phyloP scores from a whole-genome alignment of 805 yeast species.

The Metschnikowia baotianmanensis region DNA sequence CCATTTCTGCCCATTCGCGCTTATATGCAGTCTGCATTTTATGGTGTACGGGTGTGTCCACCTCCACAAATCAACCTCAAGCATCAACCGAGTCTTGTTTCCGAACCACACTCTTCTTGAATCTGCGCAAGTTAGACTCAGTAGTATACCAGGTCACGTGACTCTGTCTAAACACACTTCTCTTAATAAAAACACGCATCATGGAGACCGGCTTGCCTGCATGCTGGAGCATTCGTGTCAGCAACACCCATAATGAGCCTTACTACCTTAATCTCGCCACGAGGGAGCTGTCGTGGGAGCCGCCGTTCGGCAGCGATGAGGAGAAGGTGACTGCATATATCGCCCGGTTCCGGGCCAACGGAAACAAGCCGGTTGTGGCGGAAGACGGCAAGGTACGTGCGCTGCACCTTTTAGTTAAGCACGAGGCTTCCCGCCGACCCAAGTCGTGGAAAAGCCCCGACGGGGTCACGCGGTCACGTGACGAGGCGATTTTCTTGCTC shows the following conservation, averaged over 20 bases:
- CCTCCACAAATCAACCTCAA: neutral
- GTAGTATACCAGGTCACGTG: no score
- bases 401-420: slow-evolving; percentile 81
- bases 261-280: slow-evolving; percentile 74
- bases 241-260: slow-evolving; percentile 79
- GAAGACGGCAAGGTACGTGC: slow-evolving; percentile 65
- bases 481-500: slow-evolving; percentile 72
- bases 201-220: slow-evolving; percentile 73
- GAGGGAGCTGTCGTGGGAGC: slow-evolving; percentile 82
- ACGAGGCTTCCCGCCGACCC: slow-evolving; percentile 81
- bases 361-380: slow-evolving; percentile 30
- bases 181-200: neutral
- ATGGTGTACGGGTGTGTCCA: neutral
- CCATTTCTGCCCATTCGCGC: no score
- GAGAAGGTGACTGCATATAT: slow-evolving; percentile 58
- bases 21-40: no score
- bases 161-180: neutral
- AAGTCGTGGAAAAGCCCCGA: slow-evolving; percentile 81
- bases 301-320: slow-evolving; percentile 79
- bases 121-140: no score
- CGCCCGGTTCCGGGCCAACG: slow-evolving; percentile 33
- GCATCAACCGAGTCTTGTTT: no score
- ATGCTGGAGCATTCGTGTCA: slow-evolving; percentile 78
- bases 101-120: no score
- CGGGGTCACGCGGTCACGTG: slow-evolving; percentile 73